Evolutionary conservation across 176 grass and related monocot genomes (phyloP).

Genomic region (Triticum dicoccoides): DNA sequence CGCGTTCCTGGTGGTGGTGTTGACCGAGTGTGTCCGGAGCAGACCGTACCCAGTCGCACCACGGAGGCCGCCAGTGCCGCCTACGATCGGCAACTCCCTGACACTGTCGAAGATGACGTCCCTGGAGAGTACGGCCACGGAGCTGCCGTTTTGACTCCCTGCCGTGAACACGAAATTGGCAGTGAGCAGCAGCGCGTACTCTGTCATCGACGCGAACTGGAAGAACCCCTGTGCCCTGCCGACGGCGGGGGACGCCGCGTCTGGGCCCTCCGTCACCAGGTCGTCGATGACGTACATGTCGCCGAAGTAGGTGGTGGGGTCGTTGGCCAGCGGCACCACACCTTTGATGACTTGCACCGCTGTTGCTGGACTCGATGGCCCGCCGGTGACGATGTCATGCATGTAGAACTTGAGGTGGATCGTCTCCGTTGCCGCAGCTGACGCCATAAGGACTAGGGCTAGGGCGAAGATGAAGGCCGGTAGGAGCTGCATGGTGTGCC

Average conservation of each 20-base stretch:
- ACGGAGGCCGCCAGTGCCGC: conserved; percentile 38
- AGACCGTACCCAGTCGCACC: conserved; percentile 33
- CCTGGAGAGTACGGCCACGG: neutral
- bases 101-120: neutral
- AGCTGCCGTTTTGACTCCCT: conserved; percentile 46
- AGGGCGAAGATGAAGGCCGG: neutral
- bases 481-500: neutral
- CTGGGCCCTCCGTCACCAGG: conserved; percentile 36
- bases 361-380: conserved; percentile 7
- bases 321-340: neutral
- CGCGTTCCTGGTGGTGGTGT: neutral
- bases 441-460: neutral
- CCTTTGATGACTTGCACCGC: conserved; percentile 28
- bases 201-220: conserved; percentile 18
- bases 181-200: conserved; percentile 21
- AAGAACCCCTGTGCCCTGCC: conserved; percentile 57
- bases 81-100: neutral
- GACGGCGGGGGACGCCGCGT: conserved; percentile 6
- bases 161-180: conserved; percentile 40
- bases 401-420: conserved; percentile 62
- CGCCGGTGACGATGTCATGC: conserved; percentile 43
- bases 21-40: conserved; percentile 11
- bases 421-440: neutral
- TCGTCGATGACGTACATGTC: conserved; percentile 53
- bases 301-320: conserved; percentile 34